Evolutionary conservation across 2,329 filamentous ascomycete genomes (phyloP).

Genomic region (Ilyonectria mors-panacis): DNA sequence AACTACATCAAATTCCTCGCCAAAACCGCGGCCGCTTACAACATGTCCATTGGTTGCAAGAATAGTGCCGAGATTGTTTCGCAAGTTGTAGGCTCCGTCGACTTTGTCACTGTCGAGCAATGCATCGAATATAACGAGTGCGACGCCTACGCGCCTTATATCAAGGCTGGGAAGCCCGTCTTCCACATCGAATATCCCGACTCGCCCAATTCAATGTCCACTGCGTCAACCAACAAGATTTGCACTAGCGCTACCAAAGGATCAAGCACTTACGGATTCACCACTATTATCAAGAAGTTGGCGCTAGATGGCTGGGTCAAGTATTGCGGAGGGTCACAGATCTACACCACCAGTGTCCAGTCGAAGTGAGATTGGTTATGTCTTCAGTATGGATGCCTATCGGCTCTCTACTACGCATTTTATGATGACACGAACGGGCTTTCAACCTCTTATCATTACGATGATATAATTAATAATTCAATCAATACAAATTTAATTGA

Average conservation of each 20-base stretch:
- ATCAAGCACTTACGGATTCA: background rate
- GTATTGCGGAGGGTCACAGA: background rate
- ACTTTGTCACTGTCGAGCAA: constrained; percentile 81
- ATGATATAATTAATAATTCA: no score
- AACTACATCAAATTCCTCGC: constrained; percentile 75
- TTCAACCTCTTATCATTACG: no score
- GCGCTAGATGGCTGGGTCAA: background rate
- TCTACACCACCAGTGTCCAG: background rate
- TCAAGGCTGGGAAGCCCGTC: constrained; percentile 74
- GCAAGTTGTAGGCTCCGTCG: constrained; percentile 62
- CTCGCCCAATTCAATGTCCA: background rate
- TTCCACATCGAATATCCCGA: constrained; percentile 82
- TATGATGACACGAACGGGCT: no score
- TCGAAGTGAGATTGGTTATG: no score
- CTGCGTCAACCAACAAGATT: background rate
- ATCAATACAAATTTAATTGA: no score
- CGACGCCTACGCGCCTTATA: constrained; percentile 69
- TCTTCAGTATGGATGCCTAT: no score
- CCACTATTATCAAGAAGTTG: constrained; percentile 1
- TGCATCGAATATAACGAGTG: constrained; percentile 75
- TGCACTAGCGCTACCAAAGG: background rate
- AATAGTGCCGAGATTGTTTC: constrained; percentile 75
- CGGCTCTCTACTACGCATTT: no score
- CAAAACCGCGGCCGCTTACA: constrained; percentile 64
- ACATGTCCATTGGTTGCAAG: constrained; percentile 77